phyloP scores from a whole-genome alignment of 352 stramenopile genomes.

The Phytophthora vignae region DNA sequence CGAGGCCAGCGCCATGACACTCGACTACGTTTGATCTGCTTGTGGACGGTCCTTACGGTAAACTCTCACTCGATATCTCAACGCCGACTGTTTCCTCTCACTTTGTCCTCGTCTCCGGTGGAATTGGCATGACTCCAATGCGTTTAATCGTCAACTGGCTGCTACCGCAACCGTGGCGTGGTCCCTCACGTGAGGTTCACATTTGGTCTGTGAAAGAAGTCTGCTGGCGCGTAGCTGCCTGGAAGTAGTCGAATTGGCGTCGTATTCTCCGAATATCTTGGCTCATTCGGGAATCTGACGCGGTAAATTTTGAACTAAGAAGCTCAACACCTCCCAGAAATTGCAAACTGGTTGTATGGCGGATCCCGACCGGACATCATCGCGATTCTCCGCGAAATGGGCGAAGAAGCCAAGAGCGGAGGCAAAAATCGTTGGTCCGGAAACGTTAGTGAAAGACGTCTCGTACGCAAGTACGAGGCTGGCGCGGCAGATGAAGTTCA shows the following conservation, averaged over 20 bases:
- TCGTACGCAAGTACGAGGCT: constrained; percentile 31
- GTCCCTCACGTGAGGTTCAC: constrained; percentile 57
- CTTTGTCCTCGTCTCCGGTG: constrained; percentile 55
- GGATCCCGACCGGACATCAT: constrained; percentile 39
- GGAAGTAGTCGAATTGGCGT: constrained; percentile 44
- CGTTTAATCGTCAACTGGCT: constrained; percentile 56
- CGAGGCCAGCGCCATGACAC: constrained; percentile 38
- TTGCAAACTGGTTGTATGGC: constrained; percentile 39
- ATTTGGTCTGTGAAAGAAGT: constrained; percentile 64
- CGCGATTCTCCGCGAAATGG: constrained; percentile 45
- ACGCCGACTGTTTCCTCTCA: constrained; percentile 52
- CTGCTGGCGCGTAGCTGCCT: constrained; percentile 36
- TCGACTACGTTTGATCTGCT: constrained; percentile 43
- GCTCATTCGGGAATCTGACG: constrained; percentile 33
- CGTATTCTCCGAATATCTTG: constrained; percentile 41
- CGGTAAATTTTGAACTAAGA: constrained; percentile 44
- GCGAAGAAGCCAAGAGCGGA: constrained; percentile 38
- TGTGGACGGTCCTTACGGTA: constrained; percentile 63
- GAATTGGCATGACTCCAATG: constrained; percentile 66
- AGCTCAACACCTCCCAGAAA: constrained; percentile 38
- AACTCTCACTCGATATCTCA: constrained; percentile 52
- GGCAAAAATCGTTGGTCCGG: constrained; percentile 42
- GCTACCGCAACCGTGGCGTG: constrained; percentile 29
- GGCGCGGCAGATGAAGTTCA: constrained; percentile 37
- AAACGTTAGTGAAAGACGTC: constrained; percentile 39